Evolutionary conservation across 108 stramenopile genomes (phyloP).

Genomic region (Discostella stelligeroides): DNA sequence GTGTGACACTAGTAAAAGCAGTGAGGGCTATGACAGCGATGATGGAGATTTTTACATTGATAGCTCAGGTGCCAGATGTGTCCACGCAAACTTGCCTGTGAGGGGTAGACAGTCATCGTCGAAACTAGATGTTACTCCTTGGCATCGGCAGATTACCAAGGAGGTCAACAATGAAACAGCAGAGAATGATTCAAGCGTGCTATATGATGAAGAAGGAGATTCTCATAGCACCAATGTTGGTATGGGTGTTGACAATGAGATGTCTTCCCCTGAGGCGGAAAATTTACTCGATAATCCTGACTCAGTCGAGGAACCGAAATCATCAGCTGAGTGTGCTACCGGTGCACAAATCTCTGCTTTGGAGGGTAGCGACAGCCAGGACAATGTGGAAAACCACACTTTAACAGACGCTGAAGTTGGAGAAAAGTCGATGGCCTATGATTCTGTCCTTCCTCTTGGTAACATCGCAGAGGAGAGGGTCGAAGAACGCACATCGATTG

Average conservation of each 20-base stretch:
- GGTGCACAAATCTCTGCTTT: too few species aligned
- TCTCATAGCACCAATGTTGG: too few species aligned
- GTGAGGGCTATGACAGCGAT: conserved; percentile 22
- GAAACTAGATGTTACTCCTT: neutral
- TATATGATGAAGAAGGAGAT: too few species aligned
- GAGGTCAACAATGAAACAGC: neutral
- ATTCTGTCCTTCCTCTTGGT: neutral
- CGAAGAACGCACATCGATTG: conserved; percentile 1
- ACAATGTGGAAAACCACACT: too few species aligned
- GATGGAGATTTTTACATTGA: conserved; percentile 49
- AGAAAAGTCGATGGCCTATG: neutral
- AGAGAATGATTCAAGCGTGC: neutral
- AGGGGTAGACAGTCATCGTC: neutral
- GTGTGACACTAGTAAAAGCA: conserved; percentile 29
- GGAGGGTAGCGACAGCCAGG: too few species aligned
- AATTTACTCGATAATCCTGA: too few species aligned
- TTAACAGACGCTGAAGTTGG: too few species aligned
- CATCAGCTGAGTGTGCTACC: too few species aligned
- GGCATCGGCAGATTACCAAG: neutral
- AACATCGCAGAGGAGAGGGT: neutral
- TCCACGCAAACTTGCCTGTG: conserved; percentile 7
- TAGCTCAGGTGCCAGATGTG: conserved; percentile 22
- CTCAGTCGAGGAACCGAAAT: too few species aligned
- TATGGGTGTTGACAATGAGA: too few species aligned
- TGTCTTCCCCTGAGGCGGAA: too few species aligned